Evolutionary conservation across 2,329 filamentous ascomycete genomes (phyloP).

Genomic region (Aspergillus ruber): DNA sequence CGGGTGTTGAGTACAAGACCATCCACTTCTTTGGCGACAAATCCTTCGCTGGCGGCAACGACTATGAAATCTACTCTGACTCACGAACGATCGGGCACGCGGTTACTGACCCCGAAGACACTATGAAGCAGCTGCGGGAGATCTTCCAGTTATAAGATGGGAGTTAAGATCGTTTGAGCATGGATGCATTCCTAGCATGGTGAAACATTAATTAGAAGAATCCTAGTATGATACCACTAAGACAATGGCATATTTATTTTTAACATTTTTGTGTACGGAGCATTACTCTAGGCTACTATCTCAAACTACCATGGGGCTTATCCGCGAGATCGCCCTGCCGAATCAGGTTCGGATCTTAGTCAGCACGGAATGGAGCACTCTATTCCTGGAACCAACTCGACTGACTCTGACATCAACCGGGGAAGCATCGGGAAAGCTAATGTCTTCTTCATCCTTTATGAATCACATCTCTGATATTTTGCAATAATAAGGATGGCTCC

Average conservation of each 20-base stretch:
- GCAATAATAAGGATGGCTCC: conserved; percentile 29
- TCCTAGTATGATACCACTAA: not conserved
- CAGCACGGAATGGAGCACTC: not conserved
- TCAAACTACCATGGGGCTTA: not conserved
- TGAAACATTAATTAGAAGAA: not conserved
- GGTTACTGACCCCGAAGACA: conserved; percentile 76
- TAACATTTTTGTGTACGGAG: not conserved
- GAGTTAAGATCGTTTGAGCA: not conserved
- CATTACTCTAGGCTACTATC: not conserved
- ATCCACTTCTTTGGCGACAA: conserved; percentile 99
- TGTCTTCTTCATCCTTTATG: not conserved
- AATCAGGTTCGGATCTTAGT: not conserved
- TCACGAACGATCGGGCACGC: conserved; percentile 75
- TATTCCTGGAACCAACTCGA: not conserved
- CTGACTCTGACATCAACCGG: not conserved
- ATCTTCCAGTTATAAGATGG: conserved; percentile 59
- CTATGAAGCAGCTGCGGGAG: conserved; percentile 70
- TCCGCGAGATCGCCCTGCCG: not conserved
- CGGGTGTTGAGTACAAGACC: conserved; percentile 61
- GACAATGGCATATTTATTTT: not conserved
- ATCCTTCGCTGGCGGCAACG: conserved; percentile 83
- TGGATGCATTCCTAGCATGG: too few species aligned
- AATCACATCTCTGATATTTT: not conserved
- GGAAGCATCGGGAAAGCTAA: too few species aligned
- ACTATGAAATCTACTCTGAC: conserved; percentile 89